Percentiles rank a stretch among this genome's conserved stretches.
Evolutionary conservation across 805 yeast species (phyloP).

Genomic region (Candida manassasensis): DNA sequence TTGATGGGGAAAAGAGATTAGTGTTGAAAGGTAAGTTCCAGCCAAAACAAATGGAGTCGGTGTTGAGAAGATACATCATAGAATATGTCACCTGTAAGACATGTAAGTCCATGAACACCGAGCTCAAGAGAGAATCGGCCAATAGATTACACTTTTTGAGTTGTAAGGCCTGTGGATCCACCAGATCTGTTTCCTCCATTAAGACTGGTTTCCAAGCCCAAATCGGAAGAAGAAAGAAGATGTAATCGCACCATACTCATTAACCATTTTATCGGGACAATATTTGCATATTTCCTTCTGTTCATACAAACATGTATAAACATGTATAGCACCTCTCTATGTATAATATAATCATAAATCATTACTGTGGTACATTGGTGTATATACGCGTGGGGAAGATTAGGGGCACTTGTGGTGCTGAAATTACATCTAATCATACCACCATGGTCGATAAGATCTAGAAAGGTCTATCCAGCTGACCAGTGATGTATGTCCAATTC

Average conservation of each 20-base stretch:
- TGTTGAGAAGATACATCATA: constrained; percentile 89
- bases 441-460: no score
- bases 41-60: constrained; percentile 95
- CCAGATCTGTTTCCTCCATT: constrained; percentile 93
- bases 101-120: constrained; percentile 96
- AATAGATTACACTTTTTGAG: constrained; percentile 96
- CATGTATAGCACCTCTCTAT: constrained; percentile 7
- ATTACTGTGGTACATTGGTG: background rate
- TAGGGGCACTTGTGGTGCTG: no score
- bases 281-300: background rate
- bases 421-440: no score
- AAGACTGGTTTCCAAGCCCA: constrained; percentile 99
- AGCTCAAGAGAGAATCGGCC: constrained; percentile 88
- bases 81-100: constrained; percentile 99
- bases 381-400: no score
- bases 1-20: constrained; percentile 95
- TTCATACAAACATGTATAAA: constrained; percentile 1
- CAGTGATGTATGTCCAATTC: no score
- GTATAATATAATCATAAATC: constrained; percentile 12
- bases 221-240: constrained; percentile 79
- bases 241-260: constrained; percentile 5
- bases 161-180: constrained; percentile 96
- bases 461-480: no score
- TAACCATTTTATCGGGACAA: background rate
- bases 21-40: constrained; percentile 97